A percentile compares a stretch with the other conserved stretches of the same genome.
Conservation (phyloP, 768 basidiomycete genomes). For the Trametopsis cervina region DNA sequence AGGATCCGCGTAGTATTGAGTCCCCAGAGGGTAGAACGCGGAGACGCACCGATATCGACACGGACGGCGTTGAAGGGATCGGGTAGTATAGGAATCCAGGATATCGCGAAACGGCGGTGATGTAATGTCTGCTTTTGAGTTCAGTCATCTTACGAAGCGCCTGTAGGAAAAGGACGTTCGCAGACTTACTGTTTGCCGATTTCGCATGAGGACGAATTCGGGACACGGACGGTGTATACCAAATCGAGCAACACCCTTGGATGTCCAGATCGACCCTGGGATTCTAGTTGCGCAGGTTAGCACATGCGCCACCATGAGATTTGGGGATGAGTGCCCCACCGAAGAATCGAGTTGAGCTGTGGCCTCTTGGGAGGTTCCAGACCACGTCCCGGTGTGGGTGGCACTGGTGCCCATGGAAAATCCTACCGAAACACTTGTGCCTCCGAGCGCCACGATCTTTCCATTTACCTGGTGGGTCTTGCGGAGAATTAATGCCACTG, state of each 20-base stretch:
- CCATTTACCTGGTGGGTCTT: conserved; percentile 38
- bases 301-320: no score
- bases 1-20: no score
- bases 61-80: conserved; percentile 35
- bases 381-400: conserved; percentile 29
- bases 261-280: conserved; percentile 33
- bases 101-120: conserved; percentile 34
- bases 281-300: not conserved
- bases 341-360: conserved; percentile 35
- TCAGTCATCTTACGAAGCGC: no score
- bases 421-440: conserved; percentile 33
- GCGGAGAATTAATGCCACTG: conserved; percentile 36
- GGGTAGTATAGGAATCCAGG: no score
- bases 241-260: conserved; percentile 26
- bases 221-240: conserved; percentile 31
- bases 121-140: conserved; percentile 28
- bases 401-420: conserved; percentile 33
- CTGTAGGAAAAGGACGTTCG: no score
- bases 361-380: conserved; percentile 41
- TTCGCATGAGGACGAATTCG: conserved; percentile 27
- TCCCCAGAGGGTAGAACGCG: no score
- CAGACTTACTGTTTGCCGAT: conserved; percentile 29
- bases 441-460: conserved; percentile 43
- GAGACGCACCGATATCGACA: conserved; percentile 44
- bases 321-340: conserved; percentile 36